Evolutionary conservation across 352 stramenopile species (phyloP).

Genomic region (Globisporangium cylindrosporum): DNA sequence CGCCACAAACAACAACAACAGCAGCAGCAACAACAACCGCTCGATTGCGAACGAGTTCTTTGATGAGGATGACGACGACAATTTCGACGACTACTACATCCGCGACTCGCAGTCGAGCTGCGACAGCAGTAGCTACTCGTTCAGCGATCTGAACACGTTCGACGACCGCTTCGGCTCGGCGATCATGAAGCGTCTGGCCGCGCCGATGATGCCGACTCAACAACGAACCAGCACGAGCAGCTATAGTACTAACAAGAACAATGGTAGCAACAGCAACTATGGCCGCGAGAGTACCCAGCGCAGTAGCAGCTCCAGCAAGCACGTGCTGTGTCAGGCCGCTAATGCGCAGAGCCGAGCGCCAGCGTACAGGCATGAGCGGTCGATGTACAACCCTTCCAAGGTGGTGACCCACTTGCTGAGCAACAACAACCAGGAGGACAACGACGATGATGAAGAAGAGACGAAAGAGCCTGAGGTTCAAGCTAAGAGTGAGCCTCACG

Average conservation of each 20-base stretch:
- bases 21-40: background rate
- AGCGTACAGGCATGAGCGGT: background rate
- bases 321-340: constrained; percentile 1
- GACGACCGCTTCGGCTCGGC: constrained; percentile 30
- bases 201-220: background rate
- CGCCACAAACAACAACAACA: background rate
- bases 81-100: constrained; percentile 14
- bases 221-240: background rate
- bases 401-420: constrained; percentile 17
- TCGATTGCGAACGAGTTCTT: background rate
- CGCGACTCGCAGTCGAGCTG: constrained; percentile 37
- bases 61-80: background rate
- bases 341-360: background rate
- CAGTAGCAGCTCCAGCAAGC: constrained; percentile 3
- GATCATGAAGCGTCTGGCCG: constrained; percentile 23
- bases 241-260: background rate
- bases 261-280: background rate
- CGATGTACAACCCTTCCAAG: constrained; percentile 14
- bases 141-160: constrained; percentile 61
- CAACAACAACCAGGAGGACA: background rate
- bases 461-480: background rate
- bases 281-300: background rate
- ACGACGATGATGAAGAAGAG: constrained; percentile 6
- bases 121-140: constrained; percentile 51
- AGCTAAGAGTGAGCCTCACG: background rate